Evolutionary conservation across 805 yeast genomes (phyloP).

Genomic region (Ascoidea tarda): DNA sequence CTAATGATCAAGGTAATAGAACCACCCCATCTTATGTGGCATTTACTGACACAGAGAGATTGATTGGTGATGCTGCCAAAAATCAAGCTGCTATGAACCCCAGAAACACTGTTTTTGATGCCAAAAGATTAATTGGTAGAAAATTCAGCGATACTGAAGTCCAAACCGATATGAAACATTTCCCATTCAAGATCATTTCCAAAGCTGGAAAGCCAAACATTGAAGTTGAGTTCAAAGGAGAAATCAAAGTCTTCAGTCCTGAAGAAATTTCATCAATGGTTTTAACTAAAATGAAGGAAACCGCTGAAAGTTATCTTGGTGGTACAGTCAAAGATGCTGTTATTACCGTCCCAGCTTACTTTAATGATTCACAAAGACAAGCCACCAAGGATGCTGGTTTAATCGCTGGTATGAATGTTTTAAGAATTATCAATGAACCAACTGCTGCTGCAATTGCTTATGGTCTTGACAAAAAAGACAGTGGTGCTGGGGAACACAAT

Average conservation of each 20-base stretch:
- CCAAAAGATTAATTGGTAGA: slow-evolving; percentile 90
- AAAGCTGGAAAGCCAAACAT: slow-evolving; percentile 79
- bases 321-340: slow-evolving; percentile 73
- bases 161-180: slow-evolving; percentile 69
- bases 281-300: slow-evolving; percentile 74
- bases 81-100: slow-evolving; percentile 96
- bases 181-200: slow-evolving; percentile 73
- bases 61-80: slow-evolving; percentile 95
- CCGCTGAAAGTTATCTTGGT: slow-evolving; percentile 75
- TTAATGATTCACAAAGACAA: slow-evolving; percentile 82
- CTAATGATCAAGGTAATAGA: slow-evolving; percentile 98
- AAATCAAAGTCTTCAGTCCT: slow-evolving; percentile 78
- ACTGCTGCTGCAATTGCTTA: slow-evolving; percentile 97
- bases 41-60: slow-evolving; percentile 83
- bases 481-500: slow-evolving; percentile 69
- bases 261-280: slow-evolving; percentile 95
- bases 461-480: slow-evolving; percentile 71
- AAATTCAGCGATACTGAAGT: slow-evolving; percentile 77
- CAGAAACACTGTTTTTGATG: slow-evolving; percentile 78
- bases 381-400: slow-evolving; percentile 86
- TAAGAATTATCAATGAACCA: slow-evolving; percentile 81
- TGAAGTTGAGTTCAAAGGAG: slow-evolving; percentile 73
- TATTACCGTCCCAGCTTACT: slow-evolving; percentile 79
- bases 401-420: slow-evolving; percentile 73
- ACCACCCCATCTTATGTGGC: slow-evolving; percentile 95